Conservation (phyloP, 2,329 filamentous ascomycete species). For the Penicillium sp. region DNA sequence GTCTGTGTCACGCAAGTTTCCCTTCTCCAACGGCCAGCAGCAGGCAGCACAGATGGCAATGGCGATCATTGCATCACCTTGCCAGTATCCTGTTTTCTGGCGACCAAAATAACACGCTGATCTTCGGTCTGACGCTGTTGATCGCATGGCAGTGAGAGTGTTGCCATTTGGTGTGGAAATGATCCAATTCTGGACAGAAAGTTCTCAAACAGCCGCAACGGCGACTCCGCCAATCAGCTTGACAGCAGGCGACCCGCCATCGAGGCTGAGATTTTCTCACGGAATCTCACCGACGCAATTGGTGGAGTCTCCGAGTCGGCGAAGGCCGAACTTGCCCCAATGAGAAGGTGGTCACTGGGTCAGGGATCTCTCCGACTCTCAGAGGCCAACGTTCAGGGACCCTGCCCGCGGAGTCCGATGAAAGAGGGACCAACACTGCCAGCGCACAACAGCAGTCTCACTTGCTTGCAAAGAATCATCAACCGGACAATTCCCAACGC, state of each 20-base stretch:
- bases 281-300: background rate
- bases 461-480: background rate
- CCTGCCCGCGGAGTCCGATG: no score
- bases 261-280: background rate
- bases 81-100: background rate
- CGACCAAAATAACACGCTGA: background rate
- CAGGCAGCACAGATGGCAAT: background rate
- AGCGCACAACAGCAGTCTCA: background rate
- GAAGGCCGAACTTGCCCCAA: constrained; percentile 7
- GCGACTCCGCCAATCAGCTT: background rate
- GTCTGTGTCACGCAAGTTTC: background rate
- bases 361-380: no score
- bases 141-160: background rate
- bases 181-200: background rate
- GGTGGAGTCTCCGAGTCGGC: background rate
- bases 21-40: background rate
- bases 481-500: no score
- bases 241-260: background rate
- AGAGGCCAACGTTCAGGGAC: background rate
- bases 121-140: background rate
- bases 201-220: background rate
- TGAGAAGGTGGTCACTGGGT: constrained; percentile 13
- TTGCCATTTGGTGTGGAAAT: background rate
- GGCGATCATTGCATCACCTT: background rate
- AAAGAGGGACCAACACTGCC: no score